Conservation (phyloP, 2,329 filamentous ascomycete genomes). For the Scytalidium sp. region DNA sequence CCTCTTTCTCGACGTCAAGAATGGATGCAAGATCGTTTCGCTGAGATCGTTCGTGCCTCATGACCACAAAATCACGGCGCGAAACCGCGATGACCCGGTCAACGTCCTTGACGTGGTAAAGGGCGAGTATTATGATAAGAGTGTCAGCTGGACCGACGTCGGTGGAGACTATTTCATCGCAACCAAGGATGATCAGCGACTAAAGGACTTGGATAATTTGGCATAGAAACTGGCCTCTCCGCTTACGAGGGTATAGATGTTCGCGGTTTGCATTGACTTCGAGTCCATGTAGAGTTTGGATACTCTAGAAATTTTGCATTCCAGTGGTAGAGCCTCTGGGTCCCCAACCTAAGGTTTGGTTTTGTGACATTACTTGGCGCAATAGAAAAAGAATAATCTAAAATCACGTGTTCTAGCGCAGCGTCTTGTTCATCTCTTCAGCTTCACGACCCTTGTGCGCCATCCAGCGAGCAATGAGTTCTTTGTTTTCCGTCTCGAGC, state of each 20-base stretch:
- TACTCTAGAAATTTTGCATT: background rate
- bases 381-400: background rate
- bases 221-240: constrained; percentile 4
- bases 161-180: constrained; percentile 87
- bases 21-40: constrained; percentile 85
- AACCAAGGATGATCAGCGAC: constrained; percentile 48
- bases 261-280: background rate
- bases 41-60: constrained; percentile 87
- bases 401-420: constrained; percentile 40
- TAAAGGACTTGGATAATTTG: constrained; percentile 8
- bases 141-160: constrained; percentile 87
- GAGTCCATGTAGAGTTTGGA: background rate
- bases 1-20: constrained; percentile 91
- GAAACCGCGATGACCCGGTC: constrained; percentile 76
- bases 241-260: constrained; percentile 2
- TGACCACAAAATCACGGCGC: constrained; percentile 68
- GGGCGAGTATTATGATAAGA: constrained; percentile 61
- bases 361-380: background rate
- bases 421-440: constrained; percentile 73
- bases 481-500: constrained; percentile 78
- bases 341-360: background rate
- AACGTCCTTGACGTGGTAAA: constrained; percentile 79
- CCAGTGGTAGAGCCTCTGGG: background rate
- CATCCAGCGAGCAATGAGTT: constrained; percentile 91
- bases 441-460: constrained; percentile 81